phyloP scores from a whole-genome alignment of 2,329 filamentous ascomycete species.

The Penicillium polonicum region DNA sequence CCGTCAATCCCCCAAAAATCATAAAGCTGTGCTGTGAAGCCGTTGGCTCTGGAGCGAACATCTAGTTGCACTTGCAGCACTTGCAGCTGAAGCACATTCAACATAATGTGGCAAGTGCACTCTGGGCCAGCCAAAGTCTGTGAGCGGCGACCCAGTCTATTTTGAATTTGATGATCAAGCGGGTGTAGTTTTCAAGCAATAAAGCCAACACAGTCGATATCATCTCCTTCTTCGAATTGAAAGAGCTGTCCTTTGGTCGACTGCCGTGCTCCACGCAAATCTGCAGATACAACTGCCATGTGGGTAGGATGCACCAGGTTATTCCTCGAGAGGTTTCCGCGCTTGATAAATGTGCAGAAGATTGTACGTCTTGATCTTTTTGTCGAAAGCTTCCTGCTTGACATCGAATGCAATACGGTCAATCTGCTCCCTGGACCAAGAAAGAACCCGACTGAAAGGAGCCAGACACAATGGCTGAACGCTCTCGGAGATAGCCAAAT shows the following conservation, averaged over 20 bases:
- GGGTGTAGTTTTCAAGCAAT: background rate
- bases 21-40: background rate
- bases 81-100: background rate
- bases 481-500: constrained; percentile 70
- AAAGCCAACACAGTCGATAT: background rate
- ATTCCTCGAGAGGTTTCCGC: constrained; percentile 34
- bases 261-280: background rate
- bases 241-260: background rate
- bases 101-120: background rate
- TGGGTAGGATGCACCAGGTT: background rate
- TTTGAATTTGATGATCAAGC: background rate
- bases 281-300: background rate
- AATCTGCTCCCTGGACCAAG: constrained; percentile 63
- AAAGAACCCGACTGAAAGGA: constrained; percentile 66
- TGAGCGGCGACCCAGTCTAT: background rate
- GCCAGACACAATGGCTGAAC: constrained; percentile 71
- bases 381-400: constrained; percentile 66
- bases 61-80: background rate
- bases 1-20: background rate
- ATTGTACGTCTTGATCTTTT: constrained; percentile 69
- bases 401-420: constrained; percentile 61
- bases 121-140: constrained; percentile 12
- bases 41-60: background rate
- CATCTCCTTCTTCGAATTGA: no score
- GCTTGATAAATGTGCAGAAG: constrained; percentile 47